These are phyloP conservation scores for Isoetes taiwanensis DNA, from an alignment of 75 land plant genomes.

Conservation along the genomic window DNA sequence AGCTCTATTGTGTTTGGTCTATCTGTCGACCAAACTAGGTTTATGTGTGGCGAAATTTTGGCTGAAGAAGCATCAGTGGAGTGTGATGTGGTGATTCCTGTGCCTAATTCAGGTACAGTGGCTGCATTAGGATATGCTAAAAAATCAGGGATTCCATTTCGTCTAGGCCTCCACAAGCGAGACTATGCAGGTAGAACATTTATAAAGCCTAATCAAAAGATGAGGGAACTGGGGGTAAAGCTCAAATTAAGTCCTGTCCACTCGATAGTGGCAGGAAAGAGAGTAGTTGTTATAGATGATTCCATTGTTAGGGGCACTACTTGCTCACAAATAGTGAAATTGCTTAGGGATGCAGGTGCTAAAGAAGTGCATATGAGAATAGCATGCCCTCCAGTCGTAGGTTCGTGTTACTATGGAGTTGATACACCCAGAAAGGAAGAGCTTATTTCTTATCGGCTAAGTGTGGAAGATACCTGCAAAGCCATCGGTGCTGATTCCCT, in stretches of 20 bases:
- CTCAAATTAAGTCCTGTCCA: not conserved
- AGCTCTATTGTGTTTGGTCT: no score
- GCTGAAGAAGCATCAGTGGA: no score
- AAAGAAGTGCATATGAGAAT: constrained; percentile 4
- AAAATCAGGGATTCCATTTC: not conserved
- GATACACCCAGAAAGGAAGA: not conserved
- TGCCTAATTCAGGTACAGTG: no score
- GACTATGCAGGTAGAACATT: not conserved
- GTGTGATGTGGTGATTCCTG: no score
- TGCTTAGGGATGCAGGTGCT: not conserved
- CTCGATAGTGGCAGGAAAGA: not conserved
- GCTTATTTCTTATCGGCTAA: not conserved
- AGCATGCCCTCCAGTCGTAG: not conserved
- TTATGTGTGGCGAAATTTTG: no score
- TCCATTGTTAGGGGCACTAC: not conserved
- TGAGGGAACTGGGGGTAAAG: not conserved
- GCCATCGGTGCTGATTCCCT: not conserved
- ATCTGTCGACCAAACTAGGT: no score
- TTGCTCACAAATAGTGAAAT: not conserved
- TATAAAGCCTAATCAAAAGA: not conserved
- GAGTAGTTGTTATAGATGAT: not conserved
- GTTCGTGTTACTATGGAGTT: not conserved
- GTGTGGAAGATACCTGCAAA: not conserved
- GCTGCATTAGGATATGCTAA: no score
- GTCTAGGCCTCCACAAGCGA: not conserved